Evolutionary conservation across 768 basidiomycete species (phyloP).

Genomic region (Suillus alpinus): DNA sequence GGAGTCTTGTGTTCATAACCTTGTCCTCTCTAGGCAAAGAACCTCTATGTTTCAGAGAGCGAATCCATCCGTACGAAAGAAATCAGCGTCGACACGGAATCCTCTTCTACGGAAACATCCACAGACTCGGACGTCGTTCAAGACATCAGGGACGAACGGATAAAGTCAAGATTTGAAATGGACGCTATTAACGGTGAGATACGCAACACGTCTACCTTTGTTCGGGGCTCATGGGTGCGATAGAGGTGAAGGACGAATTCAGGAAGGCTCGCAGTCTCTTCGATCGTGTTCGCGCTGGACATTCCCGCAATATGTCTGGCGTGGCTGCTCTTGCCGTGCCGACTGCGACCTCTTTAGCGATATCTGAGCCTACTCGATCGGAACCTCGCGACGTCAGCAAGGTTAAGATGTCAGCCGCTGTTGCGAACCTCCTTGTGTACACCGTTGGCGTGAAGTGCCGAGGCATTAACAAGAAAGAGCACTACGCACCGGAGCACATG

Average conservation of each 20-base stretch:
- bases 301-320: slow-evolving; percentile 18
- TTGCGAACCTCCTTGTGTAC: slow-evolving; percentile 82
- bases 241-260: slow-evolving; percentile 40
- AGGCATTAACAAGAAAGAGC: slow-evolving; percentile 82
- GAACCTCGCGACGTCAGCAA: slow-evolving; percentile 32
- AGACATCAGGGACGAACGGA: slow-evolving; percentile 25
- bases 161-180: slow-evolving; percentile 28
- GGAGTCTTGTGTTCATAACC: neutral
- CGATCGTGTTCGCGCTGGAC: slow-evolving; percentile 37
- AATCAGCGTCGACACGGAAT: slow-evolving; percentile 37
- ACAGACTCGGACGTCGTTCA: slow-evolving; percentile 27
- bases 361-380: slow-evolving; percentile 16
- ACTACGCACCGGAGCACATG: slow-evolving; percentile 84
- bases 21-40: slow-evolving; percentile 58
- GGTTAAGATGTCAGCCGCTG: slow-evolving; percentile 68
- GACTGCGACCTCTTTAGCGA: slow-evolving; percentile 10
- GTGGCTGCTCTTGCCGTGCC: slow-evolving; percentile 13
- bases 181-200: slow-evolving; percentile 36
- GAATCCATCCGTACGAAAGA: slow-evolving; percentile 33
- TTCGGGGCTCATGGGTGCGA: slow-evolving; percentile 2
- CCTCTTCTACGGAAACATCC: slow-evolving; percentile 41
- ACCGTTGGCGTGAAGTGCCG: slow-evolving; percentile 95
- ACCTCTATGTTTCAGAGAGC: slow-evolving; percentile 52
- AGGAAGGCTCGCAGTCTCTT: slow-evolving; percentile 40
- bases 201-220: neutral